Percentiles rank a stretch among this genome's conserved stretches.
These are phyloP conservation scores for Clitoria ternatea DNA, from an alignment of 306 rosid species.

Conservation along the genomic window DNA sequence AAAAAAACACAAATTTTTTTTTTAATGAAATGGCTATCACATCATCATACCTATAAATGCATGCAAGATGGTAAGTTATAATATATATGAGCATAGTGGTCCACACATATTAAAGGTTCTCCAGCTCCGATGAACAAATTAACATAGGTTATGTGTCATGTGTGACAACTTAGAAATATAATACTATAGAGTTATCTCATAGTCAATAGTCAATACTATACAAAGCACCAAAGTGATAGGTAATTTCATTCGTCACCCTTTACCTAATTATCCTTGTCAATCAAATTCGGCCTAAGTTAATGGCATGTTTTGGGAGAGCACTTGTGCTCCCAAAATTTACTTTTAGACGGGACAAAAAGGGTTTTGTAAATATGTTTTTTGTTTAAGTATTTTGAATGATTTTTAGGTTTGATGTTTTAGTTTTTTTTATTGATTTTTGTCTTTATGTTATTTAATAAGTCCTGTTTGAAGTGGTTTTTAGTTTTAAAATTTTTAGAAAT, in stretches of 20 bases:
- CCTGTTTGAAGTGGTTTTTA: no score
- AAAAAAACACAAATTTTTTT: neutral
- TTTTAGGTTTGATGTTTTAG: no score
- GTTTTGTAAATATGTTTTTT: neutral
- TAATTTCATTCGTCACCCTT: constrained; percentile 5
- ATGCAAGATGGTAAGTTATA: constrained; percentile 26
- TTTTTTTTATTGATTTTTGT: no score
- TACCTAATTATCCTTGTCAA: constrained; percentile 31
- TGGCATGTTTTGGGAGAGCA: neutral
- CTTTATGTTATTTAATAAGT: no score
- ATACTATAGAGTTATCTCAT: constrained; percentile 11
- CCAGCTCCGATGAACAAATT: constrained; percentile 7
- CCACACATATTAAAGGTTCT: constrained; percentile 12
- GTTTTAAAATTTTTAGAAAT: no score
- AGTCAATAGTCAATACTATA: no score
- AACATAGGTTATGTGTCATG: constrained; percentile 4
- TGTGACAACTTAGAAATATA: constrained; percentile 9
- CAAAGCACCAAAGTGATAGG: constrained; percentile 3
- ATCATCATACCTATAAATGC: constrained; percentile 16
- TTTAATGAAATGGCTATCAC: constrained; percentile 22
- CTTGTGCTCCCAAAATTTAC: neutral
- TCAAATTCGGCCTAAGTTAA: neutral
- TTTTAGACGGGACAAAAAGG: neutral
- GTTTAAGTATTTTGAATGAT: no score
- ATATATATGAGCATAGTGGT: constrained; percentile 10